Evolutionary conservation across 176 grass and related monocot species (phyloP).

Genomic region (Aegilops sharonensis): DNA sequence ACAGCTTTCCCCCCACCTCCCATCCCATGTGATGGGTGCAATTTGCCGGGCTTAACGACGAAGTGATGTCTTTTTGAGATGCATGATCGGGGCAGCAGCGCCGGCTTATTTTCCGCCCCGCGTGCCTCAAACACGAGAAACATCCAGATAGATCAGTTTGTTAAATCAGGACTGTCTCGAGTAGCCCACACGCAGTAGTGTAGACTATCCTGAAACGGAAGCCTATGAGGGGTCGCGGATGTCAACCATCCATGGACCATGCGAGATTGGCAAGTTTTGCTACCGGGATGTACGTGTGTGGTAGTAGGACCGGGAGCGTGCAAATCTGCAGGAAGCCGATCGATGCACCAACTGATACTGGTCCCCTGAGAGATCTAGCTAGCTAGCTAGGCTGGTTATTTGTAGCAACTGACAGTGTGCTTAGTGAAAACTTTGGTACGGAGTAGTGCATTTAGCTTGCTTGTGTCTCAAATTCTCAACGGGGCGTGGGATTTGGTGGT

Average conservation of each 20-base stretch:
- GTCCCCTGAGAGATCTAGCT: constrained; percentile 31
- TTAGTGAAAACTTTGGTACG: constrained; percentile 3
- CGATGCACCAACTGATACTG: not conserved
- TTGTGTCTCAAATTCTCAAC: not conserved
- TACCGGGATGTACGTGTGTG: not conserved
- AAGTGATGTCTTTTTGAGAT: constrained; percentile 1
- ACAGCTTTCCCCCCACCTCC: not conserved
- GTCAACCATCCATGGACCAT: constrained; percentile 4
- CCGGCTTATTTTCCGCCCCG: constrained; percentile 1
- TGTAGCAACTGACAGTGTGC: not conserved
- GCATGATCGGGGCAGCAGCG: not conserved
- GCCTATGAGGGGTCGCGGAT: not conserved
- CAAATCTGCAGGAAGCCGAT: not conserved
- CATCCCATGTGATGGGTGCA: constrained; percentile 22
- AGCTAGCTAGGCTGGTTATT: not conserved
- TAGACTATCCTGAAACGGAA: constrained; percentile 29
- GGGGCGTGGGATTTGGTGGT: constrained; percentile 30
- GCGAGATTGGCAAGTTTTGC: not conserved
- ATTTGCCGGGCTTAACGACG: constrained; percentile 40
- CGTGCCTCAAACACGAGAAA: constrained; percentile 37
- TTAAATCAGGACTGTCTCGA: not conserved
- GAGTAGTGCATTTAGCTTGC: not conserved
- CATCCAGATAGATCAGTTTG: not conserved
- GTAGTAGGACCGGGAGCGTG: not conserved
- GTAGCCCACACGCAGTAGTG: not conserved